phyloP scores from a whole-genome alignment of 73 alveolate genomes.

The Effrenium voratum region DNA sequence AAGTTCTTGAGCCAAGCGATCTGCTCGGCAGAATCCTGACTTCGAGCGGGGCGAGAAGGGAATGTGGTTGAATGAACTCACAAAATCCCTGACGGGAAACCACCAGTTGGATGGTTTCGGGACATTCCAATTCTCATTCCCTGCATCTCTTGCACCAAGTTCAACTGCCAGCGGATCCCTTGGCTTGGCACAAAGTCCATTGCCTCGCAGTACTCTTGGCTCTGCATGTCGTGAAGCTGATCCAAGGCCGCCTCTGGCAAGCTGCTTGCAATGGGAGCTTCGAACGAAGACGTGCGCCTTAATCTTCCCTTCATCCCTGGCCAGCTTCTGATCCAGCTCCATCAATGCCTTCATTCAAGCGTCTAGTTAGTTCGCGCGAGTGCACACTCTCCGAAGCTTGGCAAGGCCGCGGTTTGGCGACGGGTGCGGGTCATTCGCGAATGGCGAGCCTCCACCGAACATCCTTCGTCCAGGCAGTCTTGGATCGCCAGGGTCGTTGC shows the following conservation, averaged over 20 bases:
- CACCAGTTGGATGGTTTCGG: too few relatives aligned
- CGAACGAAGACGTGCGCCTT: not conserved
- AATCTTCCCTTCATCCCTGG: constrained; percentile 60
- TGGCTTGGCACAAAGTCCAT: too few relatives aligned
- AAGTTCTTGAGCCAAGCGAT: constrained; percentile 83
- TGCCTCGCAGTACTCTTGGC: constrained; percentile 80
- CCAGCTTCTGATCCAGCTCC: constrained; percentile 76
- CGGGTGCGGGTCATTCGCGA: not conserved
- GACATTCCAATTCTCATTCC: too few relatives aligned
- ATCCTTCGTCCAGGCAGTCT: constrained; percentile 93
- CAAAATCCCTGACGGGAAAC: too few relatives aligned
- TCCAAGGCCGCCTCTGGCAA: constrained; percentile 33
- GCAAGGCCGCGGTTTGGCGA: not conserved
- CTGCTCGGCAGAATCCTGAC: constrained; percentile 85
- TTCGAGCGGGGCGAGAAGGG: not conserved
- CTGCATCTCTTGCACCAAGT: too few relatives aligned
- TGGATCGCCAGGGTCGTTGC: constrained; percentile 90
- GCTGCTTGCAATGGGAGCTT: not conserved
- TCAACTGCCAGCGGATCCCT: too few relatives aligned
- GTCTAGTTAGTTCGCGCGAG: not conserved
- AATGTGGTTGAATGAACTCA: too few relatives aligned
- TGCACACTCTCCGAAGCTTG: not conserved
- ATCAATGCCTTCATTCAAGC: constrained; percentile 28
- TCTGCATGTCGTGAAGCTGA: constrained; percentile 71
- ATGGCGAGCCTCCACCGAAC: constrained; percentile 78